Conservation (phyloP, 495 filamentous ascomycete species). For the Elaphomyces granulatus region DNA sequence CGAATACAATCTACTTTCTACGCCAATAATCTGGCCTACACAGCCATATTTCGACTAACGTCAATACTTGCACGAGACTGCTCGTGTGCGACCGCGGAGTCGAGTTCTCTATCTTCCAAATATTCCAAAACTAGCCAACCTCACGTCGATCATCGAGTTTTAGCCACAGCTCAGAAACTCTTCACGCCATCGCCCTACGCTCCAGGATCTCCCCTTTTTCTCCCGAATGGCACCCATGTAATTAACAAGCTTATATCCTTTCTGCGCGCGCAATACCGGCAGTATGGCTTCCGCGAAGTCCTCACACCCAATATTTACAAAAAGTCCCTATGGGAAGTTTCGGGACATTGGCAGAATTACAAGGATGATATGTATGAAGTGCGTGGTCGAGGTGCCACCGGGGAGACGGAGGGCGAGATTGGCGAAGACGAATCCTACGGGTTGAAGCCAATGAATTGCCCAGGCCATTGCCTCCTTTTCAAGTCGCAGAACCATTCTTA, state of each 20-base stretch:
- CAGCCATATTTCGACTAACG: too few species aligned
- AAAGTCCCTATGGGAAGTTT: conserved; percentile 73
- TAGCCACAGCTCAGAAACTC: conserved; percentile 58
- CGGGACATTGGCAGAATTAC: conserved; percentile 88
- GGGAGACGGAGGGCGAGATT: conserved; percentile 26
- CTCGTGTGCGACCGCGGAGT: too few species aligned
- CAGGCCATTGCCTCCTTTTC: conserved; percentile 86
- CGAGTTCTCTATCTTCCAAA: too few species aligned
- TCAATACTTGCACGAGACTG: too few species aligned
- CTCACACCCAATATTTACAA: conserved; percentile 93
- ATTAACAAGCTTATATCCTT: conserved; percentile 81
- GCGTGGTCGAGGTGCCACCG: conserved; percentile 43
- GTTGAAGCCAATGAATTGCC: conserved; percentile 95
- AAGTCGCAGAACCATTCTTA: conserved; percentile 56
- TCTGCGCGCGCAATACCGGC: conserved; percentile 71
- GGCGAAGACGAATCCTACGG: conserved; percentile 69
- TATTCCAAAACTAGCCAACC: too few species aligned
- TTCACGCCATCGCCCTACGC: conserved; percentile 68
- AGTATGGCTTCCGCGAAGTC: conserved; percentile 84
- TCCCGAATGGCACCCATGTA: conserved; percentile 70
- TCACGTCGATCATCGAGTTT: conserved; percentile 53
- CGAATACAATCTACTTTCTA: too few species aligned
- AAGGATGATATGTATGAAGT: conserved; percentile 93
- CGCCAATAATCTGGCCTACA: too few species aligned
- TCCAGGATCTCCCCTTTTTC: conserved; percentile 78